phyloP scores from a whole-genome alignment of 805 yeast species.

The Cyberlindnera meyerae region DNA sequence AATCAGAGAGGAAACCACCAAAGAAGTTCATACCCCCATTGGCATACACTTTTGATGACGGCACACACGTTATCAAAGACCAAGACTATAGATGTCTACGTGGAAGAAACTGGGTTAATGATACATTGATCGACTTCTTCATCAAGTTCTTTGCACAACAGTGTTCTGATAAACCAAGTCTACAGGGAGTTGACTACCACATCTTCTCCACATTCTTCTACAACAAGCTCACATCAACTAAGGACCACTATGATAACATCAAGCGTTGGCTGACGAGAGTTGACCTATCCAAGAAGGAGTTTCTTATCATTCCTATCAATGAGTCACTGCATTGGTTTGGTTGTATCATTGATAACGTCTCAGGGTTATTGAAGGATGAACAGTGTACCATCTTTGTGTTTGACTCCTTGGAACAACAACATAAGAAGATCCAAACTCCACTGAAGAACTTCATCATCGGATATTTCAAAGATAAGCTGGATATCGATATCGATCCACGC shows the following conservation, averaged over 20 bases:
- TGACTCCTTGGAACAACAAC: conserved; percentile 70
- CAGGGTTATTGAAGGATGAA: conserved; percentile 18
- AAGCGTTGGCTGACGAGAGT: conserved; percentile 74
- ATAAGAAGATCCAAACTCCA: conserved; percentile 46
- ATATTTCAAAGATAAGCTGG: conserved; percentile 65
- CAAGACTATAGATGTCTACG: conserved; percentile 76
- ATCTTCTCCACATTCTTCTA: conserved; percentile 83
- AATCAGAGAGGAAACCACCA: neutral
- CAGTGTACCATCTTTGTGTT: conserved; percentile 40
- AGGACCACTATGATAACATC: conserved; percentile 53
- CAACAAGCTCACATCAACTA: conserved; percentile 48
- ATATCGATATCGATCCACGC: conserved; percentile 38
- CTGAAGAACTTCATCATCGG: conserved; percentile 55
- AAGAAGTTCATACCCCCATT: conserved; percentile 34
- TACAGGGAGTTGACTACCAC: conserved; percentile 36
- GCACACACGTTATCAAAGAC: conserved; percentile 51
- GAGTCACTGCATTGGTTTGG: conserved; percentile 85
- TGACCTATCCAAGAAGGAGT: conserved; percentile 53
- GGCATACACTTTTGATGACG: conserved; percentile 48
- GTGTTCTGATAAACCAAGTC: conserved; percentile 24
- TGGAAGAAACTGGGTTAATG: conserved; percentile 86
- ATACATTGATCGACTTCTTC: conserved; percentile 81
- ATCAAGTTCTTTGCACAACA: conserved; percentile 51
- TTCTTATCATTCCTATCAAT: conserved; percentile 75
- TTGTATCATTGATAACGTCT: conserved; percentile 61